Evolutionary conservation across 2,329 filamentous ascomycete genomes (phyloP).

Genomic region (Cladobotryum mycophilum): DNA sequence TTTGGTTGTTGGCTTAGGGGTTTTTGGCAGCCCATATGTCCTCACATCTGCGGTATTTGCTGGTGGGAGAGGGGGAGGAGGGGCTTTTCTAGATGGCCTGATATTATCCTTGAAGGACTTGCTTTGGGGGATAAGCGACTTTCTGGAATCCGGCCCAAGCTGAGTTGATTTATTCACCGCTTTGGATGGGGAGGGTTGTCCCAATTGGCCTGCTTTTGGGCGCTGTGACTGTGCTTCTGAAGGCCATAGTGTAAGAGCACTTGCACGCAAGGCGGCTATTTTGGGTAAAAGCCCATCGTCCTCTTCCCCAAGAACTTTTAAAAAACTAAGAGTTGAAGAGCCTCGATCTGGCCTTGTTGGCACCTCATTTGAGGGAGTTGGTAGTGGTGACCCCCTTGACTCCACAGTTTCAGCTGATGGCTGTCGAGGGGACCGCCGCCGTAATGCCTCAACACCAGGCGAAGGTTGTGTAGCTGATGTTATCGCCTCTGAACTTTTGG

Average conservation of each 20-base stretch:
- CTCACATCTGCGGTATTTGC: constrained; percentile 7
- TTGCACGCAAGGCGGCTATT: no score
- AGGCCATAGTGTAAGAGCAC: no score
- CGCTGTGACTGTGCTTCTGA: no score
- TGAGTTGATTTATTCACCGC: background rate
- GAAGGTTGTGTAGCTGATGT: constrained; percentile 41
- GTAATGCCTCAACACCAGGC: constrained; percentile 43
- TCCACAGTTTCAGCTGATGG: background rate
- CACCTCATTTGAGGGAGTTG: background rate
- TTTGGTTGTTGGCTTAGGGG: constrained; percentile 31
- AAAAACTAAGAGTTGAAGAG: no score
- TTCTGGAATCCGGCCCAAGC: constrained; percentile 10
- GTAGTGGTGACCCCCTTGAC: background rate
- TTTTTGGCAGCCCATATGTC: constrained; percentile 42
- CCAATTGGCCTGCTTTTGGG: no score
- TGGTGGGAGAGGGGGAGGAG: constrained; percentile 15
- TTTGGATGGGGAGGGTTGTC: no score
- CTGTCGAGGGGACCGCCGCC: constrained; percentile 44
- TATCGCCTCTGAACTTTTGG: constrained; percentile 14
- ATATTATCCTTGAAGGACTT: constrained; percentile 25
- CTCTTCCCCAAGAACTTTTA: no score
- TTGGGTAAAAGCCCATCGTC: no score
- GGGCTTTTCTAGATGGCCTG: constrained; percentile 25
- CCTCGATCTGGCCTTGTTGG: background rate
- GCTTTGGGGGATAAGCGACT: constrained; percentile 24